Conservation (phyloP, 2,329 filamentous ascomycete species). For the Chaetomiaceae sp. region DNA sequence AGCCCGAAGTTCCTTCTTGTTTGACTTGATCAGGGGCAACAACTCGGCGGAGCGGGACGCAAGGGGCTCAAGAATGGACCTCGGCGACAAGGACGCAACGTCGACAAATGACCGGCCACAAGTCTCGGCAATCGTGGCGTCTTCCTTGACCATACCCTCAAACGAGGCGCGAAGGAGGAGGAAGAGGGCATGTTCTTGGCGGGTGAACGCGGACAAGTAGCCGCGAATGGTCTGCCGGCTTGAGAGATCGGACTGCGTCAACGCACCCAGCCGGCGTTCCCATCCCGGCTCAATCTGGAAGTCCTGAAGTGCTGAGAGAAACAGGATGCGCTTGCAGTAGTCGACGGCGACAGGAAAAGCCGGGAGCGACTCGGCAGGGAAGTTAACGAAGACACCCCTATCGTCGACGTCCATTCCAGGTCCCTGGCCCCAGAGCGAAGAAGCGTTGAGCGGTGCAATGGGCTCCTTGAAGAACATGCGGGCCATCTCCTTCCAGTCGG, state of each 20-base stretch:
- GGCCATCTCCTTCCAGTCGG: slow-evolving; percentile 49
- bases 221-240: slow-evolving; percentile 55
- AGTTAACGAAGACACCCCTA: slow-evolving; percentile 42
- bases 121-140: slow-evolving; percentile 39
- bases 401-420: slow-evolving; percentile 37
- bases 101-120: slow-evolving; percentile 51
- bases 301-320: slow-evolving; percentile 44
- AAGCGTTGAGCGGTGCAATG: slow-evolving; percentile 26
- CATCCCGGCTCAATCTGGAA: slow-evolving; percentile 71
- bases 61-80: slow-evolving; percentile 42
- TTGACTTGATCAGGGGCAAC: slow-evolving; percentile 60
- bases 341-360: slow-evolving; percentile 65
- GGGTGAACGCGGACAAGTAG: slow-evolving; percentile 39
- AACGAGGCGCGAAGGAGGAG: slow-evolving; percentile 52
- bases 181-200: slow-evolving; percentile 36
- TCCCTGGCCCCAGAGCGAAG: slow-evolving; percentile 24
- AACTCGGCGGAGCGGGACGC: slow-evolving; percentile 48
- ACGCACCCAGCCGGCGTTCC: slow-evolving; percentile 72
- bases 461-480: slow-evolving; percentile 43
- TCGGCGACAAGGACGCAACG: slow-evolving; percentile 39
- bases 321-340: slow-evolving; percentile 57
- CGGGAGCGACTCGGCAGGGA: slow-evolving; percentile 40
- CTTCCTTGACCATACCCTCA: slow-evolving; percentile 48
- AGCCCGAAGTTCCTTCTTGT: slow-evolving; percentile 62
- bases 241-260: slow-evolving; percentile 64